Percentiles rank a stretch among this genome's conserved stretches.
These are phyloP conservation scores for Populus tomentosa DNA, from an alignment of 441 rosid species.

Conservation along the genomic window DNA sequence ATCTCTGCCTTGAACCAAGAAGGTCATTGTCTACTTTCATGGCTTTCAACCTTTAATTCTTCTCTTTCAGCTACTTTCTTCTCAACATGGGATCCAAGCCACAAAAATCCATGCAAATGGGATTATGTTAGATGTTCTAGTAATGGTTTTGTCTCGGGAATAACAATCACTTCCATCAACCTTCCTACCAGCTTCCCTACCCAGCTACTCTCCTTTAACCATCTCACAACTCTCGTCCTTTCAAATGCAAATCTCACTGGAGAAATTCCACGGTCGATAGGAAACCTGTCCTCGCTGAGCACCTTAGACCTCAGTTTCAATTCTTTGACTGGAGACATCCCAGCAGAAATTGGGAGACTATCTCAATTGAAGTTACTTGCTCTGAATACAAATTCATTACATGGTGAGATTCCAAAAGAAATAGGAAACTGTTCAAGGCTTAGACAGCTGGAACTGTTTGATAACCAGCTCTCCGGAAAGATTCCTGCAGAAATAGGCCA, in stretches of 20 bases:
- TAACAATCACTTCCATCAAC: slow-evolving; percentile 35
- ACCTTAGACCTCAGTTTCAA: slow-evolving; percentile 64
- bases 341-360: slow-evolving; percentile 48
- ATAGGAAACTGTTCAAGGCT: slow-evolving; percentile 53
- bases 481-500: slow-evolving; percentile 55
- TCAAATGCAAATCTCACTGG: slow-evolving; percentile 53
- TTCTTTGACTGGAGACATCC: slow-evolving; percentile 45
- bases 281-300: slow-evolving; percentile 47
- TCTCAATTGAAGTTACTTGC: slow-evolving; percentile 33
- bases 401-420: slow-evolving; percentile 46
- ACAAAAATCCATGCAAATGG: slow-evolving; percentile 64
- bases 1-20: slow-evolving; percentile 57
- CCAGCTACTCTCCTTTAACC: slow-evolving; percentile 41
- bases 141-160: slow-evolving; percentile 40
- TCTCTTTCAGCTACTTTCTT: slow-evolving; percentile 44
- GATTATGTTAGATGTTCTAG: slow-evolving; percentile 46
- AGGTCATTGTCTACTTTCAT: slow-evolving; percentile 63
- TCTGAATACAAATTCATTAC: slow-evolving; percentile 44
- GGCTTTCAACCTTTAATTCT: slow-evolving; percentile 62
- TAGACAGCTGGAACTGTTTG: slow-evolving; percentile 49
- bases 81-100: slow-evolving; percentile 61
- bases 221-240: slow-evolving; percentile 45
- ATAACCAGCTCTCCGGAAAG: slow-evolving; percentile 55
- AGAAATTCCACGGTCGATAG: slow-evolving; percentile 45
- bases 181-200: slow-evolving; percentile 50